Conservation (phyloP, 768 basidiomycete genomes). For the Coprinopsis strossmayeri region DNA sequence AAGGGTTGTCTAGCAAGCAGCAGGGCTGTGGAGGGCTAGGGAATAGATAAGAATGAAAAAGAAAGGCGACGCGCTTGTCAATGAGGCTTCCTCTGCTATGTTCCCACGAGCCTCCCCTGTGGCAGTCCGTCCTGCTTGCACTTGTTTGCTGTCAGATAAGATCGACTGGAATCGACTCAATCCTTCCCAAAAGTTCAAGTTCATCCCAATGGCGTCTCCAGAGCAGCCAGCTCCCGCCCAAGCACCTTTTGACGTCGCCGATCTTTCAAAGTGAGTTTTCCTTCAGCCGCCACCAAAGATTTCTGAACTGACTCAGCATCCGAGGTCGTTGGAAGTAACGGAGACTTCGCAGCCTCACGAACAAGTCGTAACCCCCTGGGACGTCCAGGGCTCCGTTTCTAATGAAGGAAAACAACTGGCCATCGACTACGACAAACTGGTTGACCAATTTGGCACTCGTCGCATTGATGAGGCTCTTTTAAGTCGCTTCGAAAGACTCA, state of each 20-base stretch:
- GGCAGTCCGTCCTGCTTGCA: conserved; percentile 18
- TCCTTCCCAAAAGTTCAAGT: too few species aligned
- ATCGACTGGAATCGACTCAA: neutral
- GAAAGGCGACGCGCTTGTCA: conserved; percentile 18
- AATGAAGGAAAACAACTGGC: conserved; percentile 85
- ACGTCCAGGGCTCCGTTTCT: conserved; percentile 88
- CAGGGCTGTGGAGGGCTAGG: conserved; percentile 10
- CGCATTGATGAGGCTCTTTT: conserved; percentile 70
- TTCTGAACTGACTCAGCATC: neutral
- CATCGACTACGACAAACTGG: conserved; percentile 95
- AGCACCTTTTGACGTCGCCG: neutral
- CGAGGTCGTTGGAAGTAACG: conserved; percentile 1
- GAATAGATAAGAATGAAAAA: conserved; percentile 14
- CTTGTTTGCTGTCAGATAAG: conserved; percentile 15
- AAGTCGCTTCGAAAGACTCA: conserved; percentile 85
- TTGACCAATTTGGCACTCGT: conserved; percentile 90
- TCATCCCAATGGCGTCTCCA: conserved; percentile 1
- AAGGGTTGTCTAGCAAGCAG: conserved; percentile 21
- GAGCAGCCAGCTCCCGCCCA: conserved; percentile 13
- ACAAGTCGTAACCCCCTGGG: conserved; percentile 96
- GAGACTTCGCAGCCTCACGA: conserved; percentile 21
- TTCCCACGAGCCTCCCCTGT: conserved; percentile 24
- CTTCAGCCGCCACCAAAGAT: neutral
- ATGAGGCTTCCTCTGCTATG: conserved; percentile 20
- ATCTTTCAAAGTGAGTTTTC: neutral